A percentile compares a stretch with the other conserved stretches of the same genome.
phyloP scores from a whole-genome alignment of 1,284 basidiomycete genomes.

The Tilletia caries region DNA sequence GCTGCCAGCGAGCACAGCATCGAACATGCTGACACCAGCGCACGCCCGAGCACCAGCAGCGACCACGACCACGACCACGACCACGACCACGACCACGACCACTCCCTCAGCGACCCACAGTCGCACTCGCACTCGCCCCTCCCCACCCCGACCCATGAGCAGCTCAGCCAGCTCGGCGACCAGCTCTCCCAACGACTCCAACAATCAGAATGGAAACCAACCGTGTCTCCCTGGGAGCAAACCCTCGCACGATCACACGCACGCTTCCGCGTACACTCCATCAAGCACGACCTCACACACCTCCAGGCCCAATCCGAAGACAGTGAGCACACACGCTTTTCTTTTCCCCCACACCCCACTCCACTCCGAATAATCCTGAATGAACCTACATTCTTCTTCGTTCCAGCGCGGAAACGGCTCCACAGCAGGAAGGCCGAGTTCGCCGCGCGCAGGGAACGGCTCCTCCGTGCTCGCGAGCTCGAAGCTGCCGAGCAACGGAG shows the following conservation, averaged over 20 bases:
- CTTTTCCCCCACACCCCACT: too few species aligned
- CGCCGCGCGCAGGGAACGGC: neutral
- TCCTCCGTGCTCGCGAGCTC: neutral
- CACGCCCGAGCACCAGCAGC: too few species aligned
- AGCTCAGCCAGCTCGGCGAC: neutral
- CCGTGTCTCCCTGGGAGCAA: neutral
- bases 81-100: neutral
- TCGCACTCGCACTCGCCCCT: too few species aligned
- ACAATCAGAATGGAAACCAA: neutral
- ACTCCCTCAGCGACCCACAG: too few species aligned
- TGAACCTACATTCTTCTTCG: neutral
- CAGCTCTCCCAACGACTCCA: neutral
- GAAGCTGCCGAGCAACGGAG: neutral
- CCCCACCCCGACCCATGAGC: neutral
- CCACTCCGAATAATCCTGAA: neutral
- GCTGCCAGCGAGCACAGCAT: too few species aligned
- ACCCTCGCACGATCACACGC: constrained; percentile 5
- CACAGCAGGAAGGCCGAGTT: neutral
- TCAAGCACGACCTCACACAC: neutral
- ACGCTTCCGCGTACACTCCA: neutral
- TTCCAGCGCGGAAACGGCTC: neutral
- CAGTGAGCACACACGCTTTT: neutral
- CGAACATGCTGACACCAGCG: too few species aligned
- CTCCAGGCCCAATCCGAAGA: neutral
- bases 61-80: too few species aligned